Conservation (phyloP, 495 filamentous ascomycete species). For the Evernia prunastri region DNA sequence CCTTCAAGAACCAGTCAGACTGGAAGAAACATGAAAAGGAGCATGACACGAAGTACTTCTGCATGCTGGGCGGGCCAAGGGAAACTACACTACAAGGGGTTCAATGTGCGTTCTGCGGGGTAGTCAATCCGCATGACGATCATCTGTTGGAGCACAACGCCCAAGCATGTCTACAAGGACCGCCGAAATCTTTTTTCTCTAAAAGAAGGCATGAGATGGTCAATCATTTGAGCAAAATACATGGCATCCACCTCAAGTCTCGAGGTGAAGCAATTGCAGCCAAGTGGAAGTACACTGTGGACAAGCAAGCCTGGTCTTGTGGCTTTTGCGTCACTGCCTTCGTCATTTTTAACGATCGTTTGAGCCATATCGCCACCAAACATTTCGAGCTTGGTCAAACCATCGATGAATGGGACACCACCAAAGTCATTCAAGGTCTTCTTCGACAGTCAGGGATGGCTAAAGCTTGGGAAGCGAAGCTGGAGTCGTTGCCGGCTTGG, state of each 20-base stretch:
- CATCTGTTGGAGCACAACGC: constrained; percentile 2
- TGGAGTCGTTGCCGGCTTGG: neutral
- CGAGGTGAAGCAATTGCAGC: constrained; percentile 2
- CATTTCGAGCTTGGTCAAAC: constrained; percentile 1
- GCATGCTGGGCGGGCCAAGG: constrained; percentile 5
- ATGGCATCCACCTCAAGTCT: neutral
- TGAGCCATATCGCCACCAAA: constrained; percentile 12
- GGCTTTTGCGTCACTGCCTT: constrained; percentile 7
- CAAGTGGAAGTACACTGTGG: constrained; percentile 2
- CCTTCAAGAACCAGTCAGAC: constrained; percentile 1
- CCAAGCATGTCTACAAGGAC: neutral
- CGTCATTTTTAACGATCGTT: neutral
- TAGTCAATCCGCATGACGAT: neutral
- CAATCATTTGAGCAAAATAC: constrained; percentile 5
- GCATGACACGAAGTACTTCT: constrained; percentile 10
- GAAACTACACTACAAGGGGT: constrained; percentile 3
- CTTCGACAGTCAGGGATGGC: constrained; percentile 5
- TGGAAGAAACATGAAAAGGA: constrained; percentile 14
- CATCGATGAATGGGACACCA: constrained; percentile 6
- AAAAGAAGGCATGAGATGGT: constrained; percentile 6
- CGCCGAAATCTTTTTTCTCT: neutral
- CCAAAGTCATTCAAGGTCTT: constrained; percentile 13
- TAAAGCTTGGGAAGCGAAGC: neutral
- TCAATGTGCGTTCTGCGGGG: constrained; percentile 14
- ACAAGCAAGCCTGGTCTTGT: constrained; percentile 14